Base-by-base conservation (phyloP, 768 basidiomycete species). In the Podaxis sp. region DNA sequence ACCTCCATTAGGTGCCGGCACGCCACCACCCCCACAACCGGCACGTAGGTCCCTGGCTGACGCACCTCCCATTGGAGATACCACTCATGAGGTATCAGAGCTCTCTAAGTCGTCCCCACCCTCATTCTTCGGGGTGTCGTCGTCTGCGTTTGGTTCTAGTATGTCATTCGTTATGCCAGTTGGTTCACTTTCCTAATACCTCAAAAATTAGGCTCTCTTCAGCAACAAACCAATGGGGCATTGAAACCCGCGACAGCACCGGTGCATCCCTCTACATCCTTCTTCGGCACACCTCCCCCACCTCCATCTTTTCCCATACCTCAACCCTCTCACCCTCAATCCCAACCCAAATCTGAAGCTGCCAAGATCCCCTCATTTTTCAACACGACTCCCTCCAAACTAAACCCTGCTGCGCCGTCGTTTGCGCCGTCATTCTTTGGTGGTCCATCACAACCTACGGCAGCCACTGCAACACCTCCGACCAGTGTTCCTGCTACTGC, bases 361-460 rank as follows among this genome's bases (percentile, higher is more conserved):
- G 25, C 51, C n/a, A 59, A 55, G 27, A 24, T 40, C 19, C 52
- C 43, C 4, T 33, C 43, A 1, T 36, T 59, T 13, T 55, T 66
- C 11, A 9, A 43, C 29, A 25, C 41, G 12, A 29, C 58, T 50
- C 63, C 24, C 58, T 53, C 68, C 56, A 61, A 63, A 43, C 41
- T 68, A 43, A 70, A 74, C 54, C 61, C 73, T 46, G 38, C 51
- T 29, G 69, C 69, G 22, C 59, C 69, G 27, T 64, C 70, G 43
- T 75, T 76, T 6, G 64, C 67, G 0, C 71, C 72, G 19, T 54
- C 56, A 55, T 54, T 54, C 3, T 60, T 38, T 22, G 13, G 47
- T 25, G 6, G 17, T 25, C 12, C 59, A 7, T 59, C 63, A 56
- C 41, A 55, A 53, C 22, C 62, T 47, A 41, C 54, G 1, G 36